Evolutionary conservation across 306 rosid genomes (phyloP).

Genomic region (Quercus agrifolia): DNA sequence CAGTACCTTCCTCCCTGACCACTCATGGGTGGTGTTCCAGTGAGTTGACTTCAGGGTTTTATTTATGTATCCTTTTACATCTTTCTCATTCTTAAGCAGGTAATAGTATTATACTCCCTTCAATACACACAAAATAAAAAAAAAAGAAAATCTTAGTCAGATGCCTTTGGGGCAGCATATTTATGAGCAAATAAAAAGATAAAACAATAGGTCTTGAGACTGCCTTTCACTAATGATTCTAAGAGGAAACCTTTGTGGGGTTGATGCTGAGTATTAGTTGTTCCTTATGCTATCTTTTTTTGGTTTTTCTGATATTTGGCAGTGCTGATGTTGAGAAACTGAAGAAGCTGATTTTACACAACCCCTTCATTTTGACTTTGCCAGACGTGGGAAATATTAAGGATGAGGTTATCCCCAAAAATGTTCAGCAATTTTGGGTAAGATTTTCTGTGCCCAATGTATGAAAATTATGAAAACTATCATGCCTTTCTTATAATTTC

Average conservation of each 20-base stretch:
- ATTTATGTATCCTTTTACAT: neutral
- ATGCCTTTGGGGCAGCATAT: neutral
- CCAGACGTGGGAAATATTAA: conserved; percentile 74
- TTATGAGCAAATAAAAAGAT: neutral
- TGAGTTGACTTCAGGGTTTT: neutral
- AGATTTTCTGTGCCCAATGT: conserved; percentile 7
- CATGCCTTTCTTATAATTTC: neutral
- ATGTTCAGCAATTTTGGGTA: conserved; percentile 94
- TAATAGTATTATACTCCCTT: no score
- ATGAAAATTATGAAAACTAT: neutral
- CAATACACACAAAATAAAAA: no score
- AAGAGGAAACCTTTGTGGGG: conserved; percentile 1
- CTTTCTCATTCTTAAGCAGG: neutral
- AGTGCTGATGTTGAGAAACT: conserved; percentile 90
- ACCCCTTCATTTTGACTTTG: conserved; percentile 82
- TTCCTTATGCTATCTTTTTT: conserved; percentile 21
- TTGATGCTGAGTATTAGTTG: neutral
- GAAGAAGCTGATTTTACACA: conserved; percentile 89
- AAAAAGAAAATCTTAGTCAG: neutral
- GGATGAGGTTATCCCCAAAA: conserved; percentile 81
- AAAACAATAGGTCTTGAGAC: neutral
- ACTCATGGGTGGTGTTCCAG: neutral
- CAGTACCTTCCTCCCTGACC: neutral
- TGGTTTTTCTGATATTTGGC: conserved; percentile 25
- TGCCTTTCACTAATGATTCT: neutral